Conservation (phyloP, 2,329 filamentous ascomycete genomes). For the Graphilbum ipis-grandicollis region DNA sequence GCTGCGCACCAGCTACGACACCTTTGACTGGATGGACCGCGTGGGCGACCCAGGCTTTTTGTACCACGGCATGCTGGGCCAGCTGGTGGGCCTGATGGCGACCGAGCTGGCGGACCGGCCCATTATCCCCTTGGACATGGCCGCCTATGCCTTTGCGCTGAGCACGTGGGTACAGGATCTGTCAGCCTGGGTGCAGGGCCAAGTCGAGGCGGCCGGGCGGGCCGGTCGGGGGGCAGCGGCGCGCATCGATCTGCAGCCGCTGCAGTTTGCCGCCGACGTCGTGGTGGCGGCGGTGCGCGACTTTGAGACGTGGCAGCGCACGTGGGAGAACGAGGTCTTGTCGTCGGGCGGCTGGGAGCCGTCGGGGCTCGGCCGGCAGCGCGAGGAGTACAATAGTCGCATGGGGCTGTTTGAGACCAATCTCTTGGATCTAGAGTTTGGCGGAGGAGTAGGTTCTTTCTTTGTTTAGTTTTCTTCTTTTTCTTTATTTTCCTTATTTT, state of each 20-base stretch:
- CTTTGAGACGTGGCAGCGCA: slow-evolving; percentile 61
- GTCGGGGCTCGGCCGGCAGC: slow-evolving; percentile 43
- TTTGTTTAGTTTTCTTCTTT: background rate
- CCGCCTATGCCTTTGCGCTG: slow-evolving; percentile 51
- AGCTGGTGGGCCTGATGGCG: slow-evolving; percentile 67
- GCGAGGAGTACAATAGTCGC: slow-evolving; percentile 62
- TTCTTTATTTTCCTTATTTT: slow-evolving; percentile 28
- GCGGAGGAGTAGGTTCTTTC: slow-evolving; percentile 50
- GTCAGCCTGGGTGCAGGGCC: slow-evolving; percentile 9
- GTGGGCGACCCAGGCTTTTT: slow-evolving; percentile 68
- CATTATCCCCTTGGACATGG: slow-evolving; percentile 67
- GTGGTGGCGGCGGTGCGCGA: slow-evolving; percentile 41
- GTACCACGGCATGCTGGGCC: slow-evolving; percentile 63
- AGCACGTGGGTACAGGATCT: slow-evolving; percentile 37
- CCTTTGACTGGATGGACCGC: slow-evolving; percentile 66
- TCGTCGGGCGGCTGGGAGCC: slow-evolving; percentile 61
- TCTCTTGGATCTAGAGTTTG: slow-evolving; percentile 57
- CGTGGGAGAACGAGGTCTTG: slow-evolving; percentile 60
- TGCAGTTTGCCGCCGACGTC: slow-evolving; percentile 44
- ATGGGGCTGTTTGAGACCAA: slow-evolving; percentile 71
- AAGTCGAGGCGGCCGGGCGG: slow-evolving; percentile 28
- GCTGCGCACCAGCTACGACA: slow-evolving; percentile 66
- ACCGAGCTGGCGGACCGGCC: slow-evolving; percentile 71
- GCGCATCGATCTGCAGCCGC: slow-evolving; percentile 34
- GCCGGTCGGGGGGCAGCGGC: slow-evolving; percentile 13